These are phyloP conservation scores for Agrocybe chaxingu DNA, from an alignment of 768 basidiomycete genomes.

Conservation along the genomic window DNA sequence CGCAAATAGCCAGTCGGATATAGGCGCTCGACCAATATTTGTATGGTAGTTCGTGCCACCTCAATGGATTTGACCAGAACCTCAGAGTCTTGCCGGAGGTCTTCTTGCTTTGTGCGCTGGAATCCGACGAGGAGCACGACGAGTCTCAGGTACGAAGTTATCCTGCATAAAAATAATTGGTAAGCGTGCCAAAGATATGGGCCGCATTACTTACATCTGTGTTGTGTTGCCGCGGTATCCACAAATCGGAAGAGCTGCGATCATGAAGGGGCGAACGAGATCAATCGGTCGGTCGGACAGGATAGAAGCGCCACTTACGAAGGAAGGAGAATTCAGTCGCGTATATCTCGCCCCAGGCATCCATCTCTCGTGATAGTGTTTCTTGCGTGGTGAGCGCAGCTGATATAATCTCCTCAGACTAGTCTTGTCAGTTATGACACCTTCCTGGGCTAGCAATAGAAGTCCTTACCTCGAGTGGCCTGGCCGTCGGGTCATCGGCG, in stretches of 20 bases:
- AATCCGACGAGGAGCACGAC: slow-evolving; percentile 57
- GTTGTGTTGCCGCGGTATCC: slow-evolving; percentile 41
- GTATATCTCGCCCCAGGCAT: slow-evolving; percentile 38
- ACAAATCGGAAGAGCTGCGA: slow-evolving; percentile 39
- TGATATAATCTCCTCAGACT: slow-evolving; percentile 33
- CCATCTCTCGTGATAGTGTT: slow-evolving; percentile 32
- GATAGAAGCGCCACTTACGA: slow-evolving; percentile 24
- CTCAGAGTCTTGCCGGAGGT: slow-evolving; percentile 37
- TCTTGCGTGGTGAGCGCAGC: slow-evolving; percentile 35
- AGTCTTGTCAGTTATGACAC: background rate
- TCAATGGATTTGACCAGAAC: slow-evolving; percentile 47
- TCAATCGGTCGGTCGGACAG: too few species aligned
- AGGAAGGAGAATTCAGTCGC: slow-evolving; percentile 30
- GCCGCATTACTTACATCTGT: slow-evolving; percentile 30
- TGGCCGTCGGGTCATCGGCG: background rate
- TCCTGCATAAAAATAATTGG: slow-evolving; percentile 28
- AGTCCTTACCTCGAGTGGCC: background rate
- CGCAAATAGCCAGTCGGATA: slow-evolving; percentile 54
- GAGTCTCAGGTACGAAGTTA: slow-evolving; percentile 51
- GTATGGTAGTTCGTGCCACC: slow-evolving; percentile 55
- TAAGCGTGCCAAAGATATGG: background rate
- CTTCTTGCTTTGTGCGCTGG: slow-evolving; percentile 39
- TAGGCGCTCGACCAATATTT: slow-evolving; percentile 47
- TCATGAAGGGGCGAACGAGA: background rate
- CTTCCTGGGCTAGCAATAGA: background rate